Evolutionary conservation across 2,329 filamentous ascomycete species (phyloP).

Genomic region (Niveomyces coronatus): DNA sequence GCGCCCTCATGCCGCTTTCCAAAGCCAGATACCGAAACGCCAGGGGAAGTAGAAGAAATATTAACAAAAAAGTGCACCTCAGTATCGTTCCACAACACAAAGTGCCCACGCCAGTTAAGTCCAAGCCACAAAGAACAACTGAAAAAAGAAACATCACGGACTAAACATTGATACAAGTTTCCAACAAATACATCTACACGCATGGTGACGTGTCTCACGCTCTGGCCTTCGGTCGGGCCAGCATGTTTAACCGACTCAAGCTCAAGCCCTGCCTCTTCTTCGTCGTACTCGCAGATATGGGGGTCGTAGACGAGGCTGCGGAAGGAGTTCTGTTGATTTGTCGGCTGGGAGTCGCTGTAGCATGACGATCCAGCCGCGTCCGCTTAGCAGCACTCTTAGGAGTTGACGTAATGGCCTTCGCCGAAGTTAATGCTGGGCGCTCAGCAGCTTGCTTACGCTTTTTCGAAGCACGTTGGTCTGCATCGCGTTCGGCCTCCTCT

Average conservation of each 20-base stretch:
- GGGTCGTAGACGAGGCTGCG: conserved; percentile 16
- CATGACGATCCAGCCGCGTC: conserved; percentile 18
- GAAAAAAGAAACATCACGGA: background rate
- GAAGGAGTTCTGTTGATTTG: conserved; percentile 11
- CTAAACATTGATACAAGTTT: conserved; percentile 1
- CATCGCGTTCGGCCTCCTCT: conserved; percentile 41
- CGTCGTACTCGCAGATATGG: conserved; percentile 29
- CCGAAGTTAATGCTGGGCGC: conserved; percentile 42
- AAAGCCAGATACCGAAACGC: no score
- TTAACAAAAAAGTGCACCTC: no score
- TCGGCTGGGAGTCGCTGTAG: conserved; percentile 16
- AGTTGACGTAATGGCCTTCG: conserved; percentile 31
- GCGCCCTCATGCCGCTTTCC: no score
- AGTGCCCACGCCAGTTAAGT: no score
- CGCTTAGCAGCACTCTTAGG: conserved; percentile 26
- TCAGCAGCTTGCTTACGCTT: conserved; percentile 45
- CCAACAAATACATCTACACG: conserved; percentile 7
- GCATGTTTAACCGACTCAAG: conserved; percentile 50
- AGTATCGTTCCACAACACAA: no score
- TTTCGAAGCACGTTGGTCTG: conserved; percentile 42
- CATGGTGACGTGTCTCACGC: conserved; percentile 21
- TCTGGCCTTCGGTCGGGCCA: conserved; percentile 49
- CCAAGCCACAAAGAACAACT: background rate
- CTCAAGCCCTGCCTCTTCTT: conserved; percentile 46
- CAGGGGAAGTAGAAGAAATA: no score